Evolutionary conservation across 768 basidiomycete species (phyloP).

Genomic region (Dioszegia crocea): DNA sequence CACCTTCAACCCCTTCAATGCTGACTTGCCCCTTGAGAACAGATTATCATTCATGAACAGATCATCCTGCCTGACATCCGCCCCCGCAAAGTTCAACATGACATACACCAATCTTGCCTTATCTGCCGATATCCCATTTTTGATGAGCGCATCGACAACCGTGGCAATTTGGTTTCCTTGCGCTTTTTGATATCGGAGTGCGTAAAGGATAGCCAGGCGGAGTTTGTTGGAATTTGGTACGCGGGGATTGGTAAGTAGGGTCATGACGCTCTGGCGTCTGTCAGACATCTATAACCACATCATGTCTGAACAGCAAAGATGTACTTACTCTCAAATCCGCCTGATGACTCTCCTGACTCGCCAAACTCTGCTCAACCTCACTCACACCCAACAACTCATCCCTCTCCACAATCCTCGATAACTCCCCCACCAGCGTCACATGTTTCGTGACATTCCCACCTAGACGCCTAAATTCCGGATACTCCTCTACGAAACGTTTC

Average conservation of each 20-base stretch:
- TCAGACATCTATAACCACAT: neutral
- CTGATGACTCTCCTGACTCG: conserved; percentile 72
- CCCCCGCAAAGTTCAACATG: conserved; percentile 84
- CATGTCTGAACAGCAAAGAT: neutral
- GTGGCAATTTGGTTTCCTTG: conserved; percentile 71
- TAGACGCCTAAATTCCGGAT: conserved; percentile 92
- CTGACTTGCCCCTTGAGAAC: conserved; percentile 87
- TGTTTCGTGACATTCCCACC: conserved; percentile 99
- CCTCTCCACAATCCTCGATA: conserved; percentile 80
- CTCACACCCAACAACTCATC: conserved; percentile 83
- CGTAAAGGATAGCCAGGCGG: conserved; percentile 83
- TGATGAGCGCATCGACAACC: conserved; percentile 52
- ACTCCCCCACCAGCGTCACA: conserved; percentile 91
- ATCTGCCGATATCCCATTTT: conserved; percentile 56
- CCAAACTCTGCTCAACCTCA: conserved; percentile 93
- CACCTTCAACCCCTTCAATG: conserved; percentile 91
- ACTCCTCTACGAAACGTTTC: conserved; percentile 97
- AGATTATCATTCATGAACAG: conserved; percentile 92
- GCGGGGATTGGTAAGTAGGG: conserved; percentile 62
- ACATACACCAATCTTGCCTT: conserved; percentile 64
- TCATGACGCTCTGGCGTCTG: conserved; percentile 68
- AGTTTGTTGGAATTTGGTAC: conserved; percentile 79
- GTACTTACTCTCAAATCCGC: conserved; percentile 73
- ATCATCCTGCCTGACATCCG: conserved; percentile 95
- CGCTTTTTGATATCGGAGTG: conserved; percentile 88